phyloP scores from a whole-genome alignment of 176 grass and related monocot genomes.

The Aegilops tauschii region DNA sequence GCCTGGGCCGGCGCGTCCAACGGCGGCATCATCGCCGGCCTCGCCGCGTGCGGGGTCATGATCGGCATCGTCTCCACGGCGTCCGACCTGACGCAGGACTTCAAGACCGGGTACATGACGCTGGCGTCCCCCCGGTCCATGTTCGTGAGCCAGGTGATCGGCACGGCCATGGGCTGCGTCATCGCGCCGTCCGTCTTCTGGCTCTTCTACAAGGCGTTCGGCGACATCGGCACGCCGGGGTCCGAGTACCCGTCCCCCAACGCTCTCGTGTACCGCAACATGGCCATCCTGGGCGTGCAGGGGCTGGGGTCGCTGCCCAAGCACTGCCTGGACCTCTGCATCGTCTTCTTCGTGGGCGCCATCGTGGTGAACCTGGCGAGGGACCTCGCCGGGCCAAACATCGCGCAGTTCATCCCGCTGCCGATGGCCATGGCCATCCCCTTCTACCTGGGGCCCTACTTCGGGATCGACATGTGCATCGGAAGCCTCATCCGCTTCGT shows the following conservation, averaged over 20 bases:
- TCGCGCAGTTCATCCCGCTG: slow-evolving; percentile 3
- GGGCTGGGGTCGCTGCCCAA: not conserved
- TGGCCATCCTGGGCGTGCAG: slow-evolving; percentile 14
- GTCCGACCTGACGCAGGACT: slow-evolving; percentile 9
- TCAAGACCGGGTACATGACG: slow-evolving; percentile 22
- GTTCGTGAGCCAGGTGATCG: slow-evolving; percentile 24
- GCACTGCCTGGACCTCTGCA: slow-evolving; percentile 4
- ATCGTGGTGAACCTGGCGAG: not conserved
- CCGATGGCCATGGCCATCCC: slow-evolving; percentile 23
- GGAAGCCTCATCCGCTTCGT: not conserved
- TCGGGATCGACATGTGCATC: slow-evolving; percentile 23
- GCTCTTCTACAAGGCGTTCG: slow-evolving; percentile 18
- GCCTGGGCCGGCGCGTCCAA: not conserved
- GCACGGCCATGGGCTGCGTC: not conserved
- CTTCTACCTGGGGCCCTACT: slow-evolving; percentile 9
- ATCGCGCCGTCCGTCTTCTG: slow-evolving; percentile 17
- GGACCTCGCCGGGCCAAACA: not conserved
- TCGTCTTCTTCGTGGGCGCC: not conserved
- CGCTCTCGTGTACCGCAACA: slow-evolving; percentile 18
- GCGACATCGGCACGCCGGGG: slow-evolving; percentile 3
- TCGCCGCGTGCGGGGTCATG: slow-evolving; percentile 4
- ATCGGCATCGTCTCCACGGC: slow-evolving; percentile 21
- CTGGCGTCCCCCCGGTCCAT: slow-evolving; percentile 10
- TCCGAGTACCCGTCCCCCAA: slow-evolving; percentile 6
- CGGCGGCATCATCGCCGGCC: not conserved